Conservation (phyloP, 1,284 basidiomycete species). For the Irpex sp. region DNA sequence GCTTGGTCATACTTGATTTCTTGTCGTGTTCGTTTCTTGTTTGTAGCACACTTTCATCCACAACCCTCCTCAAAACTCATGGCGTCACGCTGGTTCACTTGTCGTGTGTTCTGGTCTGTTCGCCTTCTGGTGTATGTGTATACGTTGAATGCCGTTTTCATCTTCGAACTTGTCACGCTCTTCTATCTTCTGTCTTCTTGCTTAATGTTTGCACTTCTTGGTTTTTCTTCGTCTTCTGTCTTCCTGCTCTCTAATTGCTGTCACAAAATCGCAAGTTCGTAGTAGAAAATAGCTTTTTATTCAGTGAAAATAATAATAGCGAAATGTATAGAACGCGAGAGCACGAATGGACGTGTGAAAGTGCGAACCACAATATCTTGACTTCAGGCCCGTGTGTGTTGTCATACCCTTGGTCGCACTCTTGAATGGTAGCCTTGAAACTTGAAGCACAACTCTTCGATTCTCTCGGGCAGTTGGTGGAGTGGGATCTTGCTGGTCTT, state of each 20-base stretch:
- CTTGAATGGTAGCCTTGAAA: not conserved
- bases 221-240: not conserved
- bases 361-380: not conserved
- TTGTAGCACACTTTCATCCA: no score
- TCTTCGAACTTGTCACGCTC: not conserved
- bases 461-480: not conserved
- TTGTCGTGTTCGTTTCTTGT: no score
- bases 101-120: no score
- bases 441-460: not conserved
- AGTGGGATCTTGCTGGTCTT: not conserved
- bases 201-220: not conserved
- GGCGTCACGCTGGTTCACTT: no score
- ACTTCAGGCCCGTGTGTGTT: not conserved
- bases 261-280: not conserved
- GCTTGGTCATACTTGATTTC: not conserved
- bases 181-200: not conserved
- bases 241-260: not conserved
- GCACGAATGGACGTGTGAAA: not conserved
- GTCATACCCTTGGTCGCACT: not conserved
- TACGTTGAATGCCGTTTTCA: not conserved
- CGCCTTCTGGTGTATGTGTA: no score
- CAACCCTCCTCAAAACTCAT: no score
- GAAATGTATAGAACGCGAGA: not conserved
- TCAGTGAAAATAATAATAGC: not conserved
- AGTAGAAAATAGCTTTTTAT: not conserved